A percentile compares a stretch with the other conserved stretches of the same genome.
Conservation (phyloP, 805 yeast species). For the Kluyveromyces nonfermentans region DNA sequence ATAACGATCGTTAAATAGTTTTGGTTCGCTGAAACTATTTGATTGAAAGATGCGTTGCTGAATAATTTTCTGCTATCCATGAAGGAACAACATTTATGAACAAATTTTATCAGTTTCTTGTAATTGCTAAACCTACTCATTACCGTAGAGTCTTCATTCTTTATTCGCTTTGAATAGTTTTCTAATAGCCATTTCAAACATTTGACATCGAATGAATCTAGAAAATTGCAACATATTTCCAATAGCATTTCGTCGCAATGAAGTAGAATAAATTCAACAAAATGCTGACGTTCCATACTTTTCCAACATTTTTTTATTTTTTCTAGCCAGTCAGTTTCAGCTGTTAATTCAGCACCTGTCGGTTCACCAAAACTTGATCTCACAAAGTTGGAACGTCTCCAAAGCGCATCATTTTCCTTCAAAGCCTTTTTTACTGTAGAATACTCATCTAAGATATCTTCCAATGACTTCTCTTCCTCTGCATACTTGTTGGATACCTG, state of each 20-base stretch:
- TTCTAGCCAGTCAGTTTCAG: not conserved
- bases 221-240: not conserved
- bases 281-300: too few species aligned
- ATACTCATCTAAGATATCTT: not conserved
- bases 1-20: not conserved
- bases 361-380: conserved; percentile 3
- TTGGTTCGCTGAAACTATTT: not conserved
- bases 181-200: not conserved
- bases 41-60: not conserved
- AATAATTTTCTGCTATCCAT: not conserved
- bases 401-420: conserved; percentile 1
- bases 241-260: conserved; percentile 4
- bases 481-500: conserved; percentile 3
- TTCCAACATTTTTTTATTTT: not conserved
- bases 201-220: conserved; percentile 1
- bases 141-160: not conserved
- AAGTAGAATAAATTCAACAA: not conserved
- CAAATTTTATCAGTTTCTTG: conserved; percentile 2
- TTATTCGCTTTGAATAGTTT: not conserved
- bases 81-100: conserved; percentile 2
- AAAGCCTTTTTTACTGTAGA: not conserved
- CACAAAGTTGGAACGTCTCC: conserved; percentile 1
- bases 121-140: not conserved
- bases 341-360: not conserved
- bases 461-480: conserved; percentile 2